phyloP scores from a whole-genome alignment of 78 protist genomes.

The Dictyostelium purpureum region DNA sequence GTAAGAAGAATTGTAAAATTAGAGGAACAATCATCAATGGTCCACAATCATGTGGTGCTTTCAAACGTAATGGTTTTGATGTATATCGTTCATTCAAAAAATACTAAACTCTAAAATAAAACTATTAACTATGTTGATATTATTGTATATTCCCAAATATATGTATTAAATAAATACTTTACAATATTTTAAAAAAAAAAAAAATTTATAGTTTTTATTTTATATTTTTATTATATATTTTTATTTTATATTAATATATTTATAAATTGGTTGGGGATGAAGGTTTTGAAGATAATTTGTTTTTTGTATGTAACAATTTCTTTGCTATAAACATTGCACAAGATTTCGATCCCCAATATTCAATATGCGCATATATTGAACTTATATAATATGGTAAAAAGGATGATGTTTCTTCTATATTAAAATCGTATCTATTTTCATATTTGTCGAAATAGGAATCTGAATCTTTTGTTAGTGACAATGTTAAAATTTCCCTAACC shows the following conservation, averaged over 20 bases:
- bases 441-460: background rate
- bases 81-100: background rate
- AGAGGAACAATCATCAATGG: background rate
- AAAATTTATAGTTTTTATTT: background rate
- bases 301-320: background rate
- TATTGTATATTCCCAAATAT: no score
- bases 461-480: background rate
- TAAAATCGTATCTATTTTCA: slow-evolving; percentile 27
- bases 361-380: slow-evolving; percentile 11
- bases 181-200: background rate
- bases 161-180: no score
- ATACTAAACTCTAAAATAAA: no score
- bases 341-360: slow-evolving; percentile 9
- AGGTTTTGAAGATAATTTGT: background rate
- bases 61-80: background rate
- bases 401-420: background rate
- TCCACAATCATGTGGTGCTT: background rate
- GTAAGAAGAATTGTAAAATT: background rate
- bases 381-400: background rate
- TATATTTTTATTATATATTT: background rate
- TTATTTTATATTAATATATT: background rate
- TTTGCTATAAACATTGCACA: background rate
- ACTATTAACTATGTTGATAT: no score
- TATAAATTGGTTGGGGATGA: background rate
- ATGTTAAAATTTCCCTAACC: background rate